These are phyloP conservation scores for Saccharomycopsis synnaedendra DNA, from an alignment of 805 yeast genomes.

Conservation along the genomic window DNA sequence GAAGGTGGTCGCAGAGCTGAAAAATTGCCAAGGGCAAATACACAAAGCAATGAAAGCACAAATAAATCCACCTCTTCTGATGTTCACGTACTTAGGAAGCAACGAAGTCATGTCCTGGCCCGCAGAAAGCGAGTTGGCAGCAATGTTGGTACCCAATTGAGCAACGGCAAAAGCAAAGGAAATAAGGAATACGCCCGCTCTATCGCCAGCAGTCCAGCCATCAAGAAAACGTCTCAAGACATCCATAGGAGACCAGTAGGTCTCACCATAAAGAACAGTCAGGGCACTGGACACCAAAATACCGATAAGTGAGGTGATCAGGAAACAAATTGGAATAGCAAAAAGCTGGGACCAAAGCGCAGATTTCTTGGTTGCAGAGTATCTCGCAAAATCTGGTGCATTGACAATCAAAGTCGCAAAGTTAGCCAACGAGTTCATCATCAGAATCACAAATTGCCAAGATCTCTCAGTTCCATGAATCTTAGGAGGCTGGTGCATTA, in stretches of 20 bases:
- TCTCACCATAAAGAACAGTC: constrained; percentile 48
- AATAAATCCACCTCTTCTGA: constrained; percentile 71
- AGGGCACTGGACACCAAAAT: constrained; percentile 78
- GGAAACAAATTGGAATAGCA: constrained; percentile 68
- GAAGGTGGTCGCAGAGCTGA: constrained; percentile 58
- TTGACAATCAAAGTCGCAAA: constrained; percentile 83
- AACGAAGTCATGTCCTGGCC: constrained; percentile 65
- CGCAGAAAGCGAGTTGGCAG: constrained; percentile 60
- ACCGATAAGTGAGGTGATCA: constrained; percentile 76
- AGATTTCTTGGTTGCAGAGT: constrained; percentile 47
- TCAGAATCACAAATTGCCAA: constrained; percentile 74
- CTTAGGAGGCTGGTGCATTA: constrained; percentile 42
- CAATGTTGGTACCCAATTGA: constrained; percentile 68
- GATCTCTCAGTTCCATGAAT: constrained; percentile 52
- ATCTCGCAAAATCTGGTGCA: constrained; percentile 84
- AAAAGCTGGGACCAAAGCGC: constrained; percentile 47
- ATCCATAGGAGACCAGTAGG: constrained; percentile 80
- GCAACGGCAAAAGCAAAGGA: constrained; percentile 62
- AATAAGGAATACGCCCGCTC: constrained; percentile 75
- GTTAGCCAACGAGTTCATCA: constrained; percentile 75
- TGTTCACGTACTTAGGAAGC: constrained; percentile 52
- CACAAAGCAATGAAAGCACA: constrained; percentile 63
- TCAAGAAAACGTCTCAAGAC: constrained; percentile 56
- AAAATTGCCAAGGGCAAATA: constrained; percentile 77
- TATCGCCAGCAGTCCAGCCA: constrained; percentile 39